Evolutionary conservation across 2,329 filamentous ascomycete species (phyloP).

Genomic region (Colletotrichum horii): DNA sequence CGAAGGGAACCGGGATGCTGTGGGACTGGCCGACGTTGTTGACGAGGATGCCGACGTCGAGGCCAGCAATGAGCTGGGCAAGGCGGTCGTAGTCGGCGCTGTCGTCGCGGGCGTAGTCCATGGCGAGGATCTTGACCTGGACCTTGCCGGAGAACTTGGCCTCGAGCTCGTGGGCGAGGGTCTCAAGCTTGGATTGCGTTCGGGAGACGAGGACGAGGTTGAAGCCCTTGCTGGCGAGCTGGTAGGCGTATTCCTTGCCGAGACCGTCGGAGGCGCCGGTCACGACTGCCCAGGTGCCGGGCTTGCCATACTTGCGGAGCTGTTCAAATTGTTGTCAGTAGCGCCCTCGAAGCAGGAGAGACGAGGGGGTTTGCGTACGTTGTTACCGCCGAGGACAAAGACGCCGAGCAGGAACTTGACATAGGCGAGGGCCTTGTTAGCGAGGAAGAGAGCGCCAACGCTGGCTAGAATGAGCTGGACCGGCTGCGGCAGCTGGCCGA

Average conservation of each 20-base stretch:
- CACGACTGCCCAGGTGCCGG: conserved; percentile 91
- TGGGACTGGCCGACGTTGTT: conserved; percentile 98
- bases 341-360: neutral
- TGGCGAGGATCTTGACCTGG: conserved; percentile 79
- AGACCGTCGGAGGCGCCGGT: conserved; percentile 96
- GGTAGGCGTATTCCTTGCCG: conserved; percentile 92
- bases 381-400: conserved; percentile 70
- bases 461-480: conserved; percentile 53
- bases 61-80: conserved; percentile 68
- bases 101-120: conserved; percentile 87
- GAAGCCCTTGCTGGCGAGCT: conserved; percentile 90
- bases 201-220: conserved; percentile 95
- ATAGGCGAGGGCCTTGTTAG: conserved; percentile 62
- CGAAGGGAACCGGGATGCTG: conserved; percentile 88
- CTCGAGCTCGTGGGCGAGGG: conserved; percentile 77
- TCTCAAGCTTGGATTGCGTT: conserved; percentile 88
- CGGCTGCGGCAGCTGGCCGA: conserved; percentile 47
- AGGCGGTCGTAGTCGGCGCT: conserved; percentile 82
- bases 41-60: conserved; percentile 86
- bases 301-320: conserved; percentile 89
- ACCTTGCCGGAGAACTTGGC: conserved; percentile 69
- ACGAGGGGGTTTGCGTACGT: conserved; percentile 47
- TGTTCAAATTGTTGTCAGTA: conserved; percentile 39
- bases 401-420: conserved; percentile 68
- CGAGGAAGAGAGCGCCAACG: conserved; percentile 65